Percentiles rank a stretch among this genome's conserved stretches.
Conservation (phyloP, 192 early-diverging fungal species). For the Umbelopsis sp. region DNA sequence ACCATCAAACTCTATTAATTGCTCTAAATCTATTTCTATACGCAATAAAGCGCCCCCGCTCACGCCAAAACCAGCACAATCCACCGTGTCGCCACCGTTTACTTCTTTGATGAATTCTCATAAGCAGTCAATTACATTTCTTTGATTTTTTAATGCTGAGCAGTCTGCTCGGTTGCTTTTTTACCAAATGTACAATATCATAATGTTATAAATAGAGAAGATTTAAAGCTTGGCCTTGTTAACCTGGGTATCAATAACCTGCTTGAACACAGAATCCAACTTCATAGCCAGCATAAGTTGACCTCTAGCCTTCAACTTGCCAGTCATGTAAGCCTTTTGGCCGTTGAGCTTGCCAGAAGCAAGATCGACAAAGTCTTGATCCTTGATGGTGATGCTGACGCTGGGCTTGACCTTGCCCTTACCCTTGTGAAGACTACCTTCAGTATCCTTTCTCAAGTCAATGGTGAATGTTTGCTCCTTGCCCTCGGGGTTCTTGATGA, state of each 20-base stretch:
- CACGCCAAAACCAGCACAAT: too few species aligned
- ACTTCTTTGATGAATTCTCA: too few species aligned
- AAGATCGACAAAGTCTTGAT: conserved; percentile 84
- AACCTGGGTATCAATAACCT: conserved; percentile 43
- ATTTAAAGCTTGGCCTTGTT: conserved; percentile 65
- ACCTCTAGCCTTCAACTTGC: conserved; percentile 89
- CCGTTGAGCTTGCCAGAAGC: conserved; percentile 85
- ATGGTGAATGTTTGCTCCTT: conserved; percentile 80
- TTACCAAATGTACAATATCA: conserved; percentile 11
- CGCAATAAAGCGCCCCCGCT: too few species aligned
- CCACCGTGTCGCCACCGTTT: too few species aligned
- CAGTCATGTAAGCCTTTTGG: conserved; percentile 92
- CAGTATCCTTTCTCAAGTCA: conserved; percentile 76
- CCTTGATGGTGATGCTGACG: conserved; percentile 71
- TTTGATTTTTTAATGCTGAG: not conserved
- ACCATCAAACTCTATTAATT: too few species aligned
- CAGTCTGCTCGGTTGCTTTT: not conserved
- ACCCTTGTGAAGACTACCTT: conserved; percentile 60
- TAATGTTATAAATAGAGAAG: not conserved
- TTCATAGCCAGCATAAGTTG: conserved; percentile 75
- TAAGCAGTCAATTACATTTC: too few species aligned
- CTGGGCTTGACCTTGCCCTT: conserved; percentile 69
- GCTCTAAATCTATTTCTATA: too few species aligned
- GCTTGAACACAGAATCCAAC: conserved; percentile 64
- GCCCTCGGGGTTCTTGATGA: conserved; percentile 75